Percentiles rank a stretch among this genome's conserved stretches.
Evolutionary conservation across 495 filamentous ascomycete genomes (phyloP).

Genomic region (Penicillium cataractarum): DNA sequence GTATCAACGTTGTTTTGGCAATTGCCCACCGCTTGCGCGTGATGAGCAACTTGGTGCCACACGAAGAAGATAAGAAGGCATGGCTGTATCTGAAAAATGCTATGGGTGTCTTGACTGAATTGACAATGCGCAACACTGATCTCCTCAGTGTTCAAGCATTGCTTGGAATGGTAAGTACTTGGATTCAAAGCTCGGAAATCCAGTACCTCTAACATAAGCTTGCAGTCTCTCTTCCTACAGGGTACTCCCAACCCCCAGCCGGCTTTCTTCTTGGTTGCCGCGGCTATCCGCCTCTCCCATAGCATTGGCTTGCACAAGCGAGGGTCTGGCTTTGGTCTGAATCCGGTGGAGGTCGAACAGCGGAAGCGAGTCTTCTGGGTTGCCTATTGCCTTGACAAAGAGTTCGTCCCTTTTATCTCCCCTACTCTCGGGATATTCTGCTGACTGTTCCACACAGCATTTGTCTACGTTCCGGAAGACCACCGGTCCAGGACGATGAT

Average conservation of each 20-base stretch:
- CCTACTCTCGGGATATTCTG: not conserved
- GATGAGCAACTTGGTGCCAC: constrained; percentile 90
- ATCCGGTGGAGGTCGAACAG: constrained; percentile 89
- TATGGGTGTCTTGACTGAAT: constrained; percentile 85
- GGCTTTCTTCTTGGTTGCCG: constrained; percentile 89
- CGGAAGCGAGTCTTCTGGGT: constrained; percentile 98
- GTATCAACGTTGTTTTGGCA: constrained; percentile 89
- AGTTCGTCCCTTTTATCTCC: constrained; percentile 50
- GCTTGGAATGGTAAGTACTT: constrained; percentile 74
- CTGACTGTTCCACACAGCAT: constrained; percentile 49
- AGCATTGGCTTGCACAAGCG: constrained; percentile 95
- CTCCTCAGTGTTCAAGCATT: constrained; percentile 95
- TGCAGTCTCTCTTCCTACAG: constrained; percentile 84
- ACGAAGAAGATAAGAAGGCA: constrained; percentile 89
- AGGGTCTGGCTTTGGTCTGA: constrained; percentile 87
- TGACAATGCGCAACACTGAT: constrained; percentile 95
- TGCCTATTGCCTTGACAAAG: constrained; percentile 93
- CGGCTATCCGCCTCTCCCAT: constrained; percentile 88
- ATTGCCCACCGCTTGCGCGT: constrained; percentile 89
- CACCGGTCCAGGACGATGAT: constrained; percentile 94
- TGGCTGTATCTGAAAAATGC: constrained; percentile 98
- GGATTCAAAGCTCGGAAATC: not conserved
- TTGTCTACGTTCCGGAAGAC: constrained; percentile 88
- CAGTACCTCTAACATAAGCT: constrained; percentile 15
- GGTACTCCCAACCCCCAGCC: constrained; percentile 97